Evolutionary conservation across 352 stramenopile species (phyloP), one percentile per base, ranked within the genome.

Genomic region (Phytophthora ohioensis): DNA sequence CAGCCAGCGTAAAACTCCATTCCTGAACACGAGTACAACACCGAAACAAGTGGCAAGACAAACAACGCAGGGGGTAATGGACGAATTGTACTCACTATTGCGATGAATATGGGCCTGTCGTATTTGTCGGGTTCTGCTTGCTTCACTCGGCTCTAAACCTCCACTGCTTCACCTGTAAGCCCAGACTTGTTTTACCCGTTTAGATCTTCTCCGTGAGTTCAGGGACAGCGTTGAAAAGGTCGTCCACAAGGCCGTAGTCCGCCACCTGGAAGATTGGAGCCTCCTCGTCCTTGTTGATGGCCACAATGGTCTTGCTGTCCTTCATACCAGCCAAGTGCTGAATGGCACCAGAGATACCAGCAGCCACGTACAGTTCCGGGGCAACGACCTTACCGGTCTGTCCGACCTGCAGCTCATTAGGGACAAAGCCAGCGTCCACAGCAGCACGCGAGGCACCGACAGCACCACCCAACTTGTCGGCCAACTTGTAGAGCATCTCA

Each of bases 261-360:
- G 97, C 93, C 36, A 99, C 97, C 76, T 99, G 91, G 85, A 99
- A 99, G 80, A 99, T 99, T 36, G 98, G 98, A 8, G 98, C 98
- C 68, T 99, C 98, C 41, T 97, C 90, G 88, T 99, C 98, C 84
- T 99, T 99, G 84, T 99, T 99, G 80, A 99, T 99, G 41, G 97
- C 97, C 35, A 99, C 98, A 76, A 99, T 99, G 9, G 94, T 99
- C 86, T 99, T 99, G 72, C 85, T 97, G 83, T 99, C 98, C 85
- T 99, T 99, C 98, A 99, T 99, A 69, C 98, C 98, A 17, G 91
- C 95, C 65, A 99, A 93, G 86, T 99, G 98, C 88, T 99, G 98
- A 84, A 99, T 99, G 15, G 98, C 98, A 34, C 98, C 98, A 13
- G 92, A 99, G 80, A 99, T 99, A 72, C 98, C 98, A 34, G 90